Evolutionary conservation across 1,284 basidiomycete species (phyloP).

Genomic region (Leccinum olivaceoglutinosum): DNA sequence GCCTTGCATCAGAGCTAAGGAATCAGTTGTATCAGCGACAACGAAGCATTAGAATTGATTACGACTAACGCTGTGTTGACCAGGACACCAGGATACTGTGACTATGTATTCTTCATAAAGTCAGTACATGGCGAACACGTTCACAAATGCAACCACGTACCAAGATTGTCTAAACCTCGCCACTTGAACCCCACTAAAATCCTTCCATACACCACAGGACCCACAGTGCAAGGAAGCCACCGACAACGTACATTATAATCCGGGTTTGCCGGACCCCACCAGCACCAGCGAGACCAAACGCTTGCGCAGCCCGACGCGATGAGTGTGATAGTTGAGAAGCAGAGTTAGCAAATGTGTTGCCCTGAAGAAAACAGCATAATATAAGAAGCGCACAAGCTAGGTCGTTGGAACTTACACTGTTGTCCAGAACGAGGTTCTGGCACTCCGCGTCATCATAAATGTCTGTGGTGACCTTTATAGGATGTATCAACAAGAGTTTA

Average conservation of each 20-base stretch:
- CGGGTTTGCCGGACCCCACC: slow-evolving; percentile 64
- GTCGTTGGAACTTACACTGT: slow-evolving; percentile 48
- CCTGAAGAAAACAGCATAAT: slow-evolving; percentile 32
- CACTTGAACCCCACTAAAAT: slow-evolving; percentile 24
- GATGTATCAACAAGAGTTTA: slow-evolving; percentile 6
- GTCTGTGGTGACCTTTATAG: slow-evolving; percentile 67
- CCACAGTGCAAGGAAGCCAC: slow-evolving; percentile 39
- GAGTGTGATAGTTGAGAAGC: slow-evolving; percentile 58
- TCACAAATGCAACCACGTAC: slow-evolving; percentile 12
- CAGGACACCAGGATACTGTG: background rate
- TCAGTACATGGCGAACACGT: background rate
- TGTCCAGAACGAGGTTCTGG: slow-evolving; percentile 73
- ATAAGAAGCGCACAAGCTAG: background rate
- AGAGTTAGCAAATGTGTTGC: slow-evolving; percentile 61
- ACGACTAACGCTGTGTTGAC: background rate
- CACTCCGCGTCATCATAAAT: slow-evolving; percentile 76
- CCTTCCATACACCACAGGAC: slow-evolving; percentile 33
- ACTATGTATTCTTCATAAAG: background rate
- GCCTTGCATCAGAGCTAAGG: background rate
- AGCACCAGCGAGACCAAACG: slow-evolving; percentile 56
- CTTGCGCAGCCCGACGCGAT: slow-evolving; percentile 59
- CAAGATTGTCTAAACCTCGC: slow-evolving; percentile 9
- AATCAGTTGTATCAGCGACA: background rate
- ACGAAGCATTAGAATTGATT: background rate
- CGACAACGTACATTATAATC: slow-evolving; percentile 55